Conservation (phyloP, 768 basidiomycete genomes). For the Termitomyces titanicus region DNA sequence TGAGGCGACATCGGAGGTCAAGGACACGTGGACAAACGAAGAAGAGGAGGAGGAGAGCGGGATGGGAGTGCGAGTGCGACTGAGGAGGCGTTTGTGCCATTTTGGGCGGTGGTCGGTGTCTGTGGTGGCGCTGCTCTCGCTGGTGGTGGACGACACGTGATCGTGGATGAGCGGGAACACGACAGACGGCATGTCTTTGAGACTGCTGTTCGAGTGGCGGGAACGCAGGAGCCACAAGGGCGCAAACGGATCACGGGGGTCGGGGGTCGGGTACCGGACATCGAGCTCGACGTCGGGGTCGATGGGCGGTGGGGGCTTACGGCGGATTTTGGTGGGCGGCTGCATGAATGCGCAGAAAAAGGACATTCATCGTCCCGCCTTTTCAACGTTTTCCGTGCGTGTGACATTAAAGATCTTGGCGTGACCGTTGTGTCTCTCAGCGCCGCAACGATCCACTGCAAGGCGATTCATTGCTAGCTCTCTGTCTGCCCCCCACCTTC, state of each 20-base stretch:
- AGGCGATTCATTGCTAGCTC: too few species aligned
- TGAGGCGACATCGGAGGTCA: neutral
- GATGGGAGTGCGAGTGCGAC: neutral
- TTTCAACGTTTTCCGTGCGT: too few species aligned
- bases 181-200: conserved; percentile 9
- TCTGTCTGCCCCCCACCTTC: too few species aligned
- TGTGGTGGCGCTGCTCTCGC: neutral
- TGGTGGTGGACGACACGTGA: neutral
- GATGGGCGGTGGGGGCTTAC: conserved; percentile 51
- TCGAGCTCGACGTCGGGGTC: conserved; percentile 25
- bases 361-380: too few species aligned
- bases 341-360: neutral
- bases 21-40: conserved; percentile 19
- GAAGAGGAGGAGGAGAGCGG: conserved; percentile 9
- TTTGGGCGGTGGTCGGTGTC: neutral
- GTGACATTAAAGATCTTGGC: too few species aligned
- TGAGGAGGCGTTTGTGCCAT: neutral
- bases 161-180: neutral
- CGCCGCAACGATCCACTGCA: too few species aligned
- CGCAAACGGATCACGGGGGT: conserved; percentile 68
- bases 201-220: conserved; percentile 45
- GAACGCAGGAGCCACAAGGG: conserved; percentile 63
- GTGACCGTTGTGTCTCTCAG: too few species aligned
- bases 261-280: conserved; percentile 56
- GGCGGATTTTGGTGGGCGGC: conserved; percentile 32